Base-by-base conservation (phyloP, 768 basidiomycete genomes). In the Basidioascus undulatus region DNA sequence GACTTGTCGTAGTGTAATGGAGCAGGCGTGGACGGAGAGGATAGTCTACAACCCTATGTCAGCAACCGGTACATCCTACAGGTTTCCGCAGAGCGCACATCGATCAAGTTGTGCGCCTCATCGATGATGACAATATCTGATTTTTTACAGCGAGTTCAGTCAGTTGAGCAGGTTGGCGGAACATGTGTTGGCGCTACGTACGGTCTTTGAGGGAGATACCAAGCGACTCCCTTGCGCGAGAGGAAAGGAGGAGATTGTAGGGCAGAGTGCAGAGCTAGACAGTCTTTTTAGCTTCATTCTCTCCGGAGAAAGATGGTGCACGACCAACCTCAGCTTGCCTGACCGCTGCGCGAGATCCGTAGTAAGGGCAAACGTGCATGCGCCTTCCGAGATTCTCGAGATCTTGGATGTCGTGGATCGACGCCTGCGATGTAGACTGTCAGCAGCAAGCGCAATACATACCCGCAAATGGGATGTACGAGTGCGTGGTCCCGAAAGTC, bases 361-460 rank as follows among this genome's bases (percentile, higher is more conserved):
- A 98, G 59, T 96, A 98, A 0, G 89, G 82, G 55, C 89, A 98
- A 8, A 70, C 73, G 35, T 72, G 62, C 1, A 68, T 58, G 37
- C 70, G 62, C 39, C 69, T 66, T 2, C 92, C 92, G 2, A 72
- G 60, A 7, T 56, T 56, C 6, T 80, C 79, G 13, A 96, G 68
- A 48, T 94, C 87, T 55, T 96, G 89, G 5, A 98, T 92, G 47
- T 92, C 89, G 54, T 81, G 82, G 0, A 86, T 80, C 2, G 68
- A 65, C 0, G 86, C 80, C 86, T 87, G n/a, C n/a, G n/a, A n/a
- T n/a, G 40, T 18, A 13, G 42, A 16, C 16, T 6, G 37, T 38
- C 20, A 40, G 34, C 15, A 35, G 23, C 21, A 4, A 16, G 21
- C 24, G 31, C 2, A 28, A 21, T 15, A 34, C 31, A 32, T 47